Conservation (phyloP, 768 basidiomycete genomes). For the Steccherinum ochraceum region DNA sequence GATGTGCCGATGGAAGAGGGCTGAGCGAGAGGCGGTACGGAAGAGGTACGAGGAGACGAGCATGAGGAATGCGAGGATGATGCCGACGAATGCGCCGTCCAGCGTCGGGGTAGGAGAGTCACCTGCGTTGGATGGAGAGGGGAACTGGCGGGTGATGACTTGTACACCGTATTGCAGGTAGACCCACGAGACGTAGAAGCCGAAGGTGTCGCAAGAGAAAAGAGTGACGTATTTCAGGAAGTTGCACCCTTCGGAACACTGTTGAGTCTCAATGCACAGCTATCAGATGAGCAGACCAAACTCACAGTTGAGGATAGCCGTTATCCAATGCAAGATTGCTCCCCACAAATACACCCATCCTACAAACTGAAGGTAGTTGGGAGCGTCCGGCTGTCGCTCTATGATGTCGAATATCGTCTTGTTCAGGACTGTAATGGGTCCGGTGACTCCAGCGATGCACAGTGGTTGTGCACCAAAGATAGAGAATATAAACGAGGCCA, state of each 20-base stretch:
- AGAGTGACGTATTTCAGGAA: slow-evolving; percentile 83
- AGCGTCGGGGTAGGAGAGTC: slow-evolving; percentile 23
- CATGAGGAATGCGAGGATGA: slow-evolving; percentile 75
- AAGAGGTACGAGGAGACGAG: slow-evolving; percentile 71
- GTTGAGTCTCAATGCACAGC: too few relatives aligned
- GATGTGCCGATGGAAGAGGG: slow-evolving; percentile 67
- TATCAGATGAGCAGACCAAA: slow-evolving; percentile 2
- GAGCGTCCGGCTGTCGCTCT: slow-evolving; percentile 46
- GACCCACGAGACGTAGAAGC: slow-evolving; percentile 89
- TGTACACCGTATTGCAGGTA: slow-evolving; percentile 89
- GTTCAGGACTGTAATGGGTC: slow-evolving; percentile 91
- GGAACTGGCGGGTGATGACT: slow-evolving; percentile 70
- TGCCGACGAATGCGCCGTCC: slow-evolving; percentile 52
- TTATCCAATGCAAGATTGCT: slow-evolving; percentile 80
- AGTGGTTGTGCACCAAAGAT: slow-evolving; percentile 87
- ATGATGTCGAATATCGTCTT: slow-evolving; percentile 83
- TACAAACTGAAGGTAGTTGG: slow-evolving; percentile 78
- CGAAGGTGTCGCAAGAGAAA: slow-evolving; percentile 89
- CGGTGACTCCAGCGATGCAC: slow-evolving; percentile 87
- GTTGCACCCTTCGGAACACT: slow-evolving; percentile 65
- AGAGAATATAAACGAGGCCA: slow-evolving; percentile 86
- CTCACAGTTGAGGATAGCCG: slow-evolving; percentile 72
- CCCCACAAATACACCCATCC: slow-evolving; percentile 94
- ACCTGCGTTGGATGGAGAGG: slow-evolving; percentile 4
- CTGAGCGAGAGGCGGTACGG: slow-evolving; percentile 52